Percentiles rank a stretch among this genome's conserved stretches.
phyloP scores from a whole-genome alignment of 257 asterid genomes.

The Ocimum tenuiflorum region DNA sequence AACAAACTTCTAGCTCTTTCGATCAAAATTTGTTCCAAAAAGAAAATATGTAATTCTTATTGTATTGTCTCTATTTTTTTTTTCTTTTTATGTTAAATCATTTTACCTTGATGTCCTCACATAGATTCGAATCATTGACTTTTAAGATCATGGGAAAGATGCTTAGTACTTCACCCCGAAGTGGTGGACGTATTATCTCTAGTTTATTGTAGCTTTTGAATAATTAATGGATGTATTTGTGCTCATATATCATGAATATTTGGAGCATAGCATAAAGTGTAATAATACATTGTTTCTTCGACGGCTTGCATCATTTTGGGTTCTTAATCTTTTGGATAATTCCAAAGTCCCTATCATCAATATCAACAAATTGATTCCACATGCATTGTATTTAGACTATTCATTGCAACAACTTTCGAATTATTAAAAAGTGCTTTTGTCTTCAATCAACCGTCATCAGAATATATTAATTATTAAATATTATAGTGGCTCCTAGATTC shows the following conservation, averaged over 20 bases:
- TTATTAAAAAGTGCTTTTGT: neutral
- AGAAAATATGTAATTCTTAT: too few species aligned
- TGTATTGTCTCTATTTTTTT: too few species aligned
- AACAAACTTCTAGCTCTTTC: neutral
- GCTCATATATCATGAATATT: constrained; percentile 4
- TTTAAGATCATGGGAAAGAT: too few species aligned
- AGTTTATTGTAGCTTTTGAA: too few species aligned
- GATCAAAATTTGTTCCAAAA: neutral
- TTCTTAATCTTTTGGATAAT: neutral
- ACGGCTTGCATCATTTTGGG: neutral
- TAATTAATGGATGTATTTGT: neutral
- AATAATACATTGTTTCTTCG: neutral
- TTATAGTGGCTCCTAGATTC: neutral
- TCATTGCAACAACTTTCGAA: neutral
- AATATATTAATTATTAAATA: neutral
- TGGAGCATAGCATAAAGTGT: constrained; percentile 17
- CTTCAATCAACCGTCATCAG: constrained; percentile 7
- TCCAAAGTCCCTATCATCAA: neutral
- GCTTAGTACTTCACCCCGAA: too few species aligned
- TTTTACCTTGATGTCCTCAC: too few species aligned
- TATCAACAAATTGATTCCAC: neutral
- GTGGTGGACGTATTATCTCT: too few species aligned
- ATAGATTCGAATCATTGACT: too few species aligned
- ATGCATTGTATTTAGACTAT: neutral
- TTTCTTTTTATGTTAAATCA: too few species aligned